Conservation (phyloP, 2,329 filamentous ascomycete genomes). For the Waltergamsia citrina region DNA sequence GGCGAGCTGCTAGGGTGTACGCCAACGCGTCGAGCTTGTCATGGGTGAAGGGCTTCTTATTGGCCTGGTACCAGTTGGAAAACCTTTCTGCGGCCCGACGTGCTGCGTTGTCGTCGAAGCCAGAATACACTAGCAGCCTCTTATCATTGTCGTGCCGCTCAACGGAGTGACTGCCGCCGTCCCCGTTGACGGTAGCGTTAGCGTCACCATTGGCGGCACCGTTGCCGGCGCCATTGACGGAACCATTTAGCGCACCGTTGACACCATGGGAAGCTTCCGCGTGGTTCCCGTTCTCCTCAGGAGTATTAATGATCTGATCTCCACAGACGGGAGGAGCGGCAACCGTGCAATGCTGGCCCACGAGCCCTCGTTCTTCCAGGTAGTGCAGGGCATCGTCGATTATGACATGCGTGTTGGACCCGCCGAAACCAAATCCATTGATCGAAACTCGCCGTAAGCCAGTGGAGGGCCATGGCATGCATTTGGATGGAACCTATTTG, state of each 20-base stretch:
- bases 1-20: conserved; percentile 8
- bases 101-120: not conserved
- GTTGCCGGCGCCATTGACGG: no score
- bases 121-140: conserved; percentile 3
- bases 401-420: conserved; percentile 11
- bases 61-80: not conserved
- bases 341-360: conserved; percentile 1
- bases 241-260: not conserved
- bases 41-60: not conserved
- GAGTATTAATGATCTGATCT: not conserved
- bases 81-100: not conserved
- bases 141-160: not conserved
- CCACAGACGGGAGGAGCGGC: not conserved
- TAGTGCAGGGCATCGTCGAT: conserved; percentile 9
- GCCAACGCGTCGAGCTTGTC: conserved; percentile 7
- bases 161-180: not conserved
- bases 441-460: conserved; percentile 7
- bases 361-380: conserved; percentile 4
- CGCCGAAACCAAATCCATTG: conserved; percentile 12
- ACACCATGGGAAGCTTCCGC: no score
- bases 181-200: not conserved
- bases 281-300: no score
- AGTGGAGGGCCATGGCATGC: conserved; percentile 3
- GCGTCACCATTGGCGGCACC: not conserved
- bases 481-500: not conserved